These are phyloP conservation scores for Pleurotus tuber-regium DNA, from an alignment of 768 basidiomycete genomes.

Conservation along the genomic window DNA sequence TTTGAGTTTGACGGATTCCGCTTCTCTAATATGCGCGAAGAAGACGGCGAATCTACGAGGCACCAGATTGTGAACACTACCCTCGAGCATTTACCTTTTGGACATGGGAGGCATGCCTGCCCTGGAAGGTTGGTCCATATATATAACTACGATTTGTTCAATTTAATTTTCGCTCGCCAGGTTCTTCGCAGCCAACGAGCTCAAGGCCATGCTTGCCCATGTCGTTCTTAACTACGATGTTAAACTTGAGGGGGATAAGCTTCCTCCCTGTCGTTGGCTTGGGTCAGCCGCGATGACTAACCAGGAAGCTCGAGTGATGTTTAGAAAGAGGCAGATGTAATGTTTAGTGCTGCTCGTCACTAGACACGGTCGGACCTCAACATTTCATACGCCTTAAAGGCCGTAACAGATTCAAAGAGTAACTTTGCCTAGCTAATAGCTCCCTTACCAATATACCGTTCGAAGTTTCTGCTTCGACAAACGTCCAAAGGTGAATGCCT, in stretches of 20 bases:
- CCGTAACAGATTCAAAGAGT: no score
- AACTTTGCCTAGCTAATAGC: no score
- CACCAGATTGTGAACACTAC: conserved; percentile 16
- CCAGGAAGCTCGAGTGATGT: not conserved
- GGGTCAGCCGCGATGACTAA: not conserved
- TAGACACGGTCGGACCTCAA: no score
- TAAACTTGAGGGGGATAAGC: conserved; percentile 21
- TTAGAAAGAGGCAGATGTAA: conserved; percentile 1
- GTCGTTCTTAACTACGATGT: conserved; percentile 21
- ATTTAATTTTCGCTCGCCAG: conserved; percentile 17
- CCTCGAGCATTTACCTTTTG: conserved; percentile 17
- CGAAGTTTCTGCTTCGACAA: no score
- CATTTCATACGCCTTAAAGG: no score
- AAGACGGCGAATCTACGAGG: not conserved
- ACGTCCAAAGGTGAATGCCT: no score
- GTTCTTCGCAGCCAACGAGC: conserved; percentile 18
- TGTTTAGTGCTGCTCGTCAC: no score
- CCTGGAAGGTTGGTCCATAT: conserved; percentile 13
- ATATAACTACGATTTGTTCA: not conserved
- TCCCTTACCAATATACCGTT: no score
- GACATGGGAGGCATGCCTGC: conserved; percentile 20
- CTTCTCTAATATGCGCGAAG: conserved; percentile 17
- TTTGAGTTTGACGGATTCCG: conserved; percentile 16
- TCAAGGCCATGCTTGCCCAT: conserved; percentile 23
- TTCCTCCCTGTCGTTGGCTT: not conserved